phyloP scores from a whole-genome alignment of 352 stramenopile genomes.

The Phytopythium ostracodes region DNA sequence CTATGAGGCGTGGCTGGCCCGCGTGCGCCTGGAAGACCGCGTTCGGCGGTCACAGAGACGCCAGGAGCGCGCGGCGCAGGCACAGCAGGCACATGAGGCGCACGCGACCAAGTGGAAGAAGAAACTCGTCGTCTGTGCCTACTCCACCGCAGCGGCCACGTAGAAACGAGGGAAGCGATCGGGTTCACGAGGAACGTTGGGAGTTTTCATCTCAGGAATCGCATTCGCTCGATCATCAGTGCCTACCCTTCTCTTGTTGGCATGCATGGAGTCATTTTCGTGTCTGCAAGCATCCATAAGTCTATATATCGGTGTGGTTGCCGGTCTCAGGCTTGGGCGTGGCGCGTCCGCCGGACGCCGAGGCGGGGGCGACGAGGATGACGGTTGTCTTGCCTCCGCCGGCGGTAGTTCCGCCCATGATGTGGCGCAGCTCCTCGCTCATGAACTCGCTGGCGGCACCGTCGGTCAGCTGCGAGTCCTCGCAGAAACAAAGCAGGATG shows the following conservation, averaged over 20 bases:
- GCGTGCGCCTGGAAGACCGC: conserved; percentile 42
- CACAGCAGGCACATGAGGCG: conserved; percentile 27
- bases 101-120: conserved; percentile 57
- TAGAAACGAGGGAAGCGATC: neutral
- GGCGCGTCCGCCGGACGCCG: neutral
- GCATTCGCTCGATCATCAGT: no score
- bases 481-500: conserved; percentile 96
- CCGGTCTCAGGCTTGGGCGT: conserved; percentile 34
- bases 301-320: conserved; percentile 31
- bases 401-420: conserved; percentile 37
- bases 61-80: conserved; percentile 19
- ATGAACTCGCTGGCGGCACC: conserved; percentile 70
- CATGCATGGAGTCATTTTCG: no score
- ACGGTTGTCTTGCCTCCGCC: conserved; percentile 24
- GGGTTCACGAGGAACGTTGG: neutral
- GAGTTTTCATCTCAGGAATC: no score
- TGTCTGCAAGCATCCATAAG: neutral
- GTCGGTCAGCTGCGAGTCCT: conserved; percentile 78
- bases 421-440: conserved; percentile 61
- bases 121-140: conserved; percentile 65
- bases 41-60: conserved; percentile 27
- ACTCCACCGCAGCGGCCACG: conserved; percentile 31
- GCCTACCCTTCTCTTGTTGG: no score
- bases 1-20: conserved; percentile 38
- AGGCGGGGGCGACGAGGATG: conserved; percentile 30